Evolutionary conservation across 2,329 filamentous ascomycete species (phyloP).

Genomic region (Talaromyces sp.): DNA sequence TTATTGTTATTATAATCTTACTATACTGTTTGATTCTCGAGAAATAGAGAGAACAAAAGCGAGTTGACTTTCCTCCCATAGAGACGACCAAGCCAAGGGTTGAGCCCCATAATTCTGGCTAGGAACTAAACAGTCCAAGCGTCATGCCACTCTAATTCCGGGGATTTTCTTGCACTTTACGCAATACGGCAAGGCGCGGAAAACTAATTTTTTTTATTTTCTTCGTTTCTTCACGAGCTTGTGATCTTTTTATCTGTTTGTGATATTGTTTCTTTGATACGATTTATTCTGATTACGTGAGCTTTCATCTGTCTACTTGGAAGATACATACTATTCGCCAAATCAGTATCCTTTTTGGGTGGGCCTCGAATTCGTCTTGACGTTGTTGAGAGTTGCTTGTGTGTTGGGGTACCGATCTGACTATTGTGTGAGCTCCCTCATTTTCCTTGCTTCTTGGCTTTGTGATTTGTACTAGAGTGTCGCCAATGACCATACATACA

Average conservation of each 20-base stretch:
- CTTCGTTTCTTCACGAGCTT: slow-evolving; percentile 25
- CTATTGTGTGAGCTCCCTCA: slow-evolving; percentile 5
- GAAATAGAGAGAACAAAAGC: slow-evolving; percentile 1
- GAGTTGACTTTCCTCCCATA: too few relatives aligned
- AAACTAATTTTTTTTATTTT: slow-evolving; percentile 35
- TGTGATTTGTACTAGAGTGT: background rate
- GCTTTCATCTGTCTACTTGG: background rate
- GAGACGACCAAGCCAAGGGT: background rate
- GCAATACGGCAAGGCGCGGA: slow-evolving; percentile 41
- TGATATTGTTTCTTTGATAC: background rate
- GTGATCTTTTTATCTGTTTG: background rate
- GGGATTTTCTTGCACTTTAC: slow-evolving; percentile 31
- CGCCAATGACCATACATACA: background rate
- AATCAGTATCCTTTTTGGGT: background rate
- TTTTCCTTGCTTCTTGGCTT: slow-evolving; percentile 6
- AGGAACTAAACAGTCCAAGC: slow-evolving; percentile 7
- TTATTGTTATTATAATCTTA: background rate
- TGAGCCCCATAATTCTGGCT: slow-evolving; percentile 8
- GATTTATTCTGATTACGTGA: background rate
- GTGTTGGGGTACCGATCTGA: background rate
- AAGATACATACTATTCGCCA: background rate
- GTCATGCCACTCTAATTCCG: slow-evolving; percentile 24
- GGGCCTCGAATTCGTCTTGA: background rate
- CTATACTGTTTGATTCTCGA: background rate
- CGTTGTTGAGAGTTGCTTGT: slow-evolving; percentile 2